Percentiles rank a stretch among this genome's conserved stretches.
phyloP scores from a whole-genome alignment of 805 yeast genomes.

The Candida hispaniensis region DNA sequence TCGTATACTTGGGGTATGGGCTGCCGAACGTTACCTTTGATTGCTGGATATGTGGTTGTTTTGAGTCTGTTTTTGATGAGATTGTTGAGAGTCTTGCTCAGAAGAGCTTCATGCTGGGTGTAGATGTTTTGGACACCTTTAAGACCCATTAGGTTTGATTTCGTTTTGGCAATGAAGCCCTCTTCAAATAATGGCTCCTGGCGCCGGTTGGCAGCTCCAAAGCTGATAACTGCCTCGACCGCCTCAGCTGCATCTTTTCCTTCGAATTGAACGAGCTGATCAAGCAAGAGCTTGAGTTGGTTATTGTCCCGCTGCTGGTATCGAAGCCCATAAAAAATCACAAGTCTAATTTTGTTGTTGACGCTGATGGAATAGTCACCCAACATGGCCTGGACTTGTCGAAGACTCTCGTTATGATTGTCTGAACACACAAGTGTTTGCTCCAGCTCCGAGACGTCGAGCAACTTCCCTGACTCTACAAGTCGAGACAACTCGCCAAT shows the following conservation, averaged over 20 bases:
- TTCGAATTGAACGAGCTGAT: slow-evolving; percentile 20
- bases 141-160: slow-evolving; percentile 34
- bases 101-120: slow-evolving; percentile 82
- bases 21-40: slow-evolving; percentile 6
- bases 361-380: slow-evolving; percentile 33
- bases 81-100: slow-evolving; percentile 39
- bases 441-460: slow-evolving; percentile 85
- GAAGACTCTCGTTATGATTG: slow-evolving; percentile 45
- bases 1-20: slow-evolving; percentile 19
- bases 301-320: slow-evolving; percentile 46
- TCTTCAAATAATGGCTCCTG: slow-evolving; percentile 34
- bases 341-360: slow-evolving; percentile 55
- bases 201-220: slow-evolving; percentile 37
- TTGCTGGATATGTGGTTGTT: slow-evolving; percentile 13
- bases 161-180: slow-evolving; percentile 33
- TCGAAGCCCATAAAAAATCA: slow-evolving; percentile 62
- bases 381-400: slow-evolving; percentile 48
- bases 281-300: slow-evolving; percentile 29
- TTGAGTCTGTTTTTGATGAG: slow-evolving; percentile 21
- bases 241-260: slow-evolving; percentile 32
- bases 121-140: slow-evolving; percentile 46
- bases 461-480: slow-evolving; percentile 51
- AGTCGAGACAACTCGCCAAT: slow-evolving; percentile 76
- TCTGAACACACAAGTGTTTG: slow-evolving; percentile 69
- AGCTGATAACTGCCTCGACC: slow-evolving; percentile 34